Base-by-base conservation (phyloP, 139 green algal species). In the Edaphochlamys debaryana region DNA sequence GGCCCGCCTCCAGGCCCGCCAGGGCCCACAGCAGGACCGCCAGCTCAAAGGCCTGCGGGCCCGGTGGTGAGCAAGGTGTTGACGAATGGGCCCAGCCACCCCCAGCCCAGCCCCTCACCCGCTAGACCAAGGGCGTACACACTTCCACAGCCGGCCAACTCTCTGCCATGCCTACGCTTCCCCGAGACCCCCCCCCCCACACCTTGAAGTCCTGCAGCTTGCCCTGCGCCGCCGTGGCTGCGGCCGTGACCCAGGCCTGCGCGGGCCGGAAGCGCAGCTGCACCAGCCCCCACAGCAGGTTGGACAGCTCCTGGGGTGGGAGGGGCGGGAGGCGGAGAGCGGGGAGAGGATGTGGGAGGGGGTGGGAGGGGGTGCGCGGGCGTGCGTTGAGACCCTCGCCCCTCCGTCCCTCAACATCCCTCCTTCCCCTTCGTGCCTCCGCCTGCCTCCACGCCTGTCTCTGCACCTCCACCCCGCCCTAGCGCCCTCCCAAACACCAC, bases 21-120 rank as follows among this genome's bases (percentile, higher is more conserved):
- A 91, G 80, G 9, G 60, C 67, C 87, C 87, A 91, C 19, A 74
- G 38, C 64, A 87, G 42, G 32, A 81, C 85, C 34, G 84, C 84
- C 56, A 91, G 67, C 42, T 86, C 87, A 41, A 85, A 76, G 34
- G 74, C 75, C 13, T 82, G 45, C 4, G 30, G 45, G 27, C n/a
- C n/a, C n/a, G n/a, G n/a, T n/a, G n/a, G n/a, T n/a, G n/a, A n/a
- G 17, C 17, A 15, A 58, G 20, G 17, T 58, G 50, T 58, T 20
- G 20, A 58, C 50, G 50, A 25, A 58, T 20, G 20, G 50, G 17
- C 50, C 50, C 50, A 58, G 17, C 50, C 50, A 20, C 50, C 50
- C 50, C 20, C 17, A 58, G 50, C 17, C 50, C 17, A 15, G 20
- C 50, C 17, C 50, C 50, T 58, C 50, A 20, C 50, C n/a, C n/a